These are phyloP conservation scores for Wickerhamomyces mucosus DNA, from an alignment of 805 yeast genomes.

Conservation along the genomic window DNA sequence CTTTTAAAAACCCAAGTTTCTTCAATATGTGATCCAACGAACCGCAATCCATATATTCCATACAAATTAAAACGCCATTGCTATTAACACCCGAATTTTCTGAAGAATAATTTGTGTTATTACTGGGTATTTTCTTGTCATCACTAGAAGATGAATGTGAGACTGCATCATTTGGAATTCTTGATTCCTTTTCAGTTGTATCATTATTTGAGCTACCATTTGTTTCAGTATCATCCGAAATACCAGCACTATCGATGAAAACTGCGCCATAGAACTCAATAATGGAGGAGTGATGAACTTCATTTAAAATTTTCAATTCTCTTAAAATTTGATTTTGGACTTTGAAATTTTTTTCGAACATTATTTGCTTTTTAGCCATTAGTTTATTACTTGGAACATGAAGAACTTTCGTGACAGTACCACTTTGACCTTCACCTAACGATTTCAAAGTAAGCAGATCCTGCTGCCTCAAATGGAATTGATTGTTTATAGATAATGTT, in stretches of 20 bases:
- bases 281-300: constrained; percentile 74
- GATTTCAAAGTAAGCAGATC: constrained; percentile 70
- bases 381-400: constrained; percentile 82
- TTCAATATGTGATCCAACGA: constrained; percentile 74
- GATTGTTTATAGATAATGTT: constrained; percentile 46
- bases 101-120: constrained; percentile 8
- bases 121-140: constrained; percentile 2
- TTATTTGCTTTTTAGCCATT: constrained; percentile 86
- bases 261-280: constrained; percentile 90
- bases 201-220: constrained; percentile 2
- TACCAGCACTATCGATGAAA: constrained; percentile 34
- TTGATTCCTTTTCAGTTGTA: constrained; percentile 1
- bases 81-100: constrained; percentile 19
- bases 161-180: neutral
- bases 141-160: constrained; percentile 2
- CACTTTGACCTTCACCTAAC: constrained; percentile 91
- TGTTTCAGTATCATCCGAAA: constrained; percentile 2
- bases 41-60: constrained; percentile 95
- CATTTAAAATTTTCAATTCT: constrained; percentile 85
- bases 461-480: constrained; percentile 41
- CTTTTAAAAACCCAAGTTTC: constrained; percentile 54
- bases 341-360: constrained; percentile 70
- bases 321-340: constrained; percentile 78
- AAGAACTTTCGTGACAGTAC: constrained; percentile 79
- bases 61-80: constrained; percentile 76